These are phyloP conservation scores for Fusarium buxicola DNA, from an alignment of 2,329 filamentous ascomycete species.

Conservation along the genomic window DNA sequence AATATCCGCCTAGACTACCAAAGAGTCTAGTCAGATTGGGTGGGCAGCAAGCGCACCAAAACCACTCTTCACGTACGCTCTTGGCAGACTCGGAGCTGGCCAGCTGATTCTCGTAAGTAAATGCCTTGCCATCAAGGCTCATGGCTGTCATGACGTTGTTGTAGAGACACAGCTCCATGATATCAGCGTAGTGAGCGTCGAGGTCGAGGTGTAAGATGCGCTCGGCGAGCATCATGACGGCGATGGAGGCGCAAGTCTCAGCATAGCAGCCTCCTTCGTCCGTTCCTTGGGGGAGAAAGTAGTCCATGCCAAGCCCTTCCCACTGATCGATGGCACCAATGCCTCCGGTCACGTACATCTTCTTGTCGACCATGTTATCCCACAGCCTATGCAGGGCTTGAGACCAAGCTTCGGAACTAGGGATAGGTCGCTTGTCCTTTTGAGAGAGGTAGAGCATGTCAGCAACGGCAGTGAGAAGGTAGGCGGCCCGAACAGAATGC, in stretches of 20 bases:
- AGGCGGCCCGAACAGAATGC: conserved; percentile 70
- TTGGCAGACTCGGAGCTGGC: conserved; percentile 63
- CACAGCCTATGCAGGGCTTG: conserved; percentile 61
- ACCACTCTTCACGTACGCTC: conserved; percentile 67
- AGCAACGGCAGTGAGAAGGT: conserved; percentile 68
- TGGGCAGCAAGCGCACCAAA: conserved; percentile 69
- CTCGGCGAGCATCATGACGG: conserved; percentile 69
- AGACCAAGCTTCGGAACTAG: conserved; percentile 44
- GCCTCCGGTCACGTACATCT: conserved; percentile 72
- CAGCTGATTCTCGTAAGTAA: conserved; percentile 72
- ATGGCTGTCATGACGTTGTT: conserved; percentile 70
- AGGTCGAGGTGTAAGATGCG: conserved; percentile 65
- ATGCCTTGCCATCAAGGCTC: conserved; percentile 65
- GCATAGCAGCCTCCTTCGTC: conserved; percentile 30
- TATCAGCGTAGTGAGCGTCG: conserved; percentile 64
- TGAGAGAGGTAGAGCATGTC: conserved; percentile 56
- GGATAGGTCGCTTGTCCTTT: conserved; percentile 34
- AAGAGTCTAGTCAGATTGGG: conserved; percentile 68
- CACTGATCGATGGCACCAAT: conserved; percentile 61
- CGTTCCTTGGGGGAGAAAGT: conserved; percentile 30
- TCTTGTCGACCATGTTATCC: conserved; percentile 66
- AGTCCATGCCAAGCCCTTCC: conserved; percentile 36
- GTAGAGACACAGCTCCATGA: conserved; percentile 71
- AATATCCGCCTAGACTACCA: conserved; percentile 66
- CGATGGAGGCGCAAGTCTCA: conserved; percentile 43